Base-by-base conservation (phyloP, 192 early-diverging fungal species). In the Entomortierella parvispora region DNA sequence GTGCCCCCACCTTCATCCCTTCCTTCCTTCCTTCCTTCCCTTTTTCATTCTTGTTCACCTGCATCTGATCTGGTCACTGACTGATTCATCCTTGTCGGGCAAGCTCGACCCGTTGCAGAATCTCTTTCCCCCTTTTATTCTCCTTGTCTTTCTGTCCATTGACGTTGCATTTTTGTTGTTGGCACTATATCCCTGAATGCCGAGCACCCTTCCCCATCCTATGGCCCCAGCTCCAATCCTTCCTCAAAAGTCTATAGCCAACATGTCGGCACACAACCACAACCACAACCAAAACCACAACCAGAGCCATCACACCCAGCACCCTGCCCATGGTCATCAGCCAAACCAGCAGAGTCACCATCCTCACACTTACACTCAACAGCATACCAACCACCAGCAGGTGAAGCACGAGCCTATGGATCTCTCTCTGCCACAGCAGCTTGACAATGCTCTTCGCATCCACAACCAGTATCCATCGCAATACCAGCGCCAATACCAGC, bases 151-250 rank as follows among this genome's bases (percentile, higher is more conserved):
- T n/a, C n/a, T n/a, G n/a, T n/a, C n/a, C n/a, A n/a, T n/a, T n/a
- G n/a, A n/a, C n/a, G n/a, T n/a, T n/a, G n/a, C n/a, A n/a, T n/a
- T 40, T 40, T 5, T 40, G 37, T 40, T 12, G 20, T 23, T 57
- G n/a, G n/a, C n/a, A n/a, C n/a, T n/a, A n/a, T n/a, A n/a, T n/a
- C n/a, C n/a, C n/a, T 76, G 64, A 56, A 68, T 77, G 74, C 74
- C 74, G 68, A 77, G 74, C 65, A 58, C 74, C 12, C 31, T 68
- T 33, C 11, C 47, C 0, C 51, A 12, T 40, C 37, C 37, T 40
- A 40, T 59, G 61, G 61, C 49, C 65, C 59, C 68, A 65, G 66
- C 74, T 58, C 37, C 37, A 5, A 40, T 40, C 37, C 34, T 44
- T 4, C 43, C 17, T 22, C 58, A 10, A 23, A 7, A 45, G 11